A percentile compares a stretch with the other conserved stretches of the same genome.
phyloP scores from a whole-genome alignment of 352 stramenopile species.

The Phytophthora gonapodyides region DNA sequence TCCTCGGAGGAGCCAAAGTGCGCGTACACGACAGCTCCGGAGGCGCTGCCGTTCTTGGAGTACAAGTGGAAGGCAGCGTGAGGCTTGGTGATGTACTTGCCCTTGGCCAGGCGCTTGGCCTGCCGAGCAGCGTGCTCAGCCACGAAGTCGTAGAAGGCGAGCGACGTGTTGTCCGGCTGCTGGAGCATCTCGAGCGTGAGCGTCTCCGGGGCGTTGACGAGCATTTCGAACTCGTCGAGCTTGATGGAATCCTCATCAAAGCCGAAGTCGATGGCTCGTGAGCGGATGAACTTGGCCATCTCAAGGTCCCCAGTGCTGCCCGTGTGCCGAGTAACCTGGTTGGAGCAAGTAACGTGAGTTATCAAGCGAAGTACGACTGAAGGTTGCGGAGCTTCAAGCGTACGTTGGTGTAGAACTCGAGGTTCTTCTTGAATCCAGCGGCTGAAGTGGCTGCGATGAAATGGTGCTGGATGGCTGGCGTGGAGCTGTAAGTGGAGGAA shows the following conservation, averaged over 20 bases:
- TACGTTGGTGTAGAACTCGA: constrained; percentile 77
- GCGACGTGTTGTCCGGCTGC: constrained; percentile 26
- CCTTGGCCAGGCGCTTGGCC: constrained; percentile 35
- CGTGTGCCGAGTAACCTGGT: constrained; percentile 58
- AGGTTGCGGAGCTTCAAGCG: background rate
- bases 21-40: constrained; percentile 68
- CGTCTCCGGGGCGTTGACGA: constrained; percentile 71
- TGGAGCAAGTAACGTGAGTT: background rate
- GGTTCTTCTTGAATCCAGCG: constrained; percentile 63
- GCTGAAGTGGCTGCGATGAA: constrained; percentile 78
- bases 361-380: background rate
- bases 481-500: constrained; percentile 40
- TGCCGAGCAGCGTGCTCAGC: constrained; percentile 27
- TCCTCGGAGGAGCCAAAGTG: constrained; percentile 74
- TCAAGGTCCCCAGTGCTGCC: constrained; percentile 67
- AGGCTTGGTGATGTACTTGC: constrained; percentile 33
- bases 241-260: constrained; percentile 79
- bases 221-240: constrained; percentile 83
- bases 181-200: constrained; percentile 52
- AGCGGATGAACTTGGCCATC: constrained; percentile 80
- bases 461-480: constrained; percentile 74
- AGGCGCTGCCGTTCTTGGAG: constrained; percentile 70
- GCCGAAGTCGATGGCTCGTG: constrained; percentile 72
- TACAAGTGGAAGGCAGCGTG: constrained; percentile 82
- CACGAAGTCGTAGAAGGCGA: constrained; percentile 35